Base-by-base conservation (phyloP, 148 eudicot species). In the Polygonum aviculare region DNA sequence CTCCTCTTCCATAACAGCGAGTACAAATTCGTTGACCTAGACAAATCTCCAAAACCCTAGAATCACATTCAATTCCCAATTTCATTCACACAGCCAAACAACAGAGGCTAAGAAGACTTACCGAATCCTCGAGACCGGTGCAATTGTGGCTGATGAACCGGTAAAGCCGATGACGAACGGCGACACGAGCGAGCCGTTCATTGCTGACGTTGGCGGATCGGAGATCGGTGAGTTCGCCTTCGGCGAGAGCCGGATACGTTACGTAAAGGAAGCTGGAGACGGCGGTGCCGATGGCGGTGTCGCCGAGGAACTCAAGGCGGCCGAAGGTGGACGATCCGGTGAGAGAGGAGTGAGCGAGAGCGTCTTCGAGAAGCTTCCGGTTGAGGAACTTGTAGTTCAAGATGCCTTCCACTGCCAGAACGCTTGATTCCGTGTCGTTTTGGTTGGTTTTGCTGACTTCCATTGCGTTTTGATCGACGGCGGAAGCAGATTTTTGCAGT, bases 251-350 rank as follows among this genome's bases (percentile, higher is more conserved):
- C 0, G 97, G 98, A 54, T 90, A 90, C 0, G 82, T 70, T 8
- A 83, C 16, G 67, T 31, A 94, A 0, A 89, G 36, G 60, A 78
- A 86, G 18, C 81, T 88, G 0, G 96, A 77, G 1, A 94, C 48
- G 3, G 92, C 91, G 1, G 83, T 76, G 0, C 92, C 92, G 4
- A 94, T 63, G 0, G 85, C 96, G 40, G 97, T 88, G 67, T 92
- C 96, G 33, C 98, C 98, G n/a, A 92, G 77, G 81, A 90, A 92
- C 81, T 94, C 98, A 14, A 94, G 87, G 2, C 97, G 87, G 69
- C 90, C 83, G 45, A 92, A 90, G 18, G 95, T 88, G 3, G 77
- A n/a, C 0, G 93, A 71, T 0, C 77, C 86, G 38, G 84, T 67
- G 80, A 71, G 87, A 0, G 97, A 94, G 0, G 96, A 55, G 77